These are phyloP conservation scores for Penicillium alfredii DNA, from an alignment of 495 filamentous ascomycete genomes.

Conservation along the genomic window DNA sequence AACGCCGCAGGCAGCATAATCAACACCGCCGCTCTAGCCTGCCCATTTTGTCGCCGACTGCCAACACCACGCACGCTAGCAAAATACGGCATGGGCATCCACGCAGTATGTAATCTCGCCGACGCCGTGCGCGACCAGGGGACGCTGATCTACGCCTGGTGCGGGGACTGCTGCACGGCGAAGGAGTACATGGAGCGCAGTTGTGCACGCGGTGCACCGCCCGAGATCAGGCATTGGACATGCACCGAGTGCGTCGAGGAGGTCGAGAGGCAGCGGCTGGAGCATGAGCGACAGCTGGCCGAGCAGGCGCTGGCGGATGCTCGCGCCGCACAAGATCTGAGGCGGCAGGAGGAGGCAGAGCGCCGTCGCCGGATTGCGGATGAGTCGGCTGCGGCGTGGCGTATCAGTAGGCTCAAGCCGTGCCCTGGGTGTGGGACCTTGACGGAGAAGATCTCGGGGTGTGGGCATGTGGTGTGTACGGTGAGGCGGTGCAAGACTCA, in stretches of 20 bases:
- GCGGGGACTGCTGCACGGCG: constrained; percentile 26
- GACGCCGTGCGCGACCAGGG: constrained; percentile 27
- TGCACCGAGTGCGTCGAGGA: constrained; percentile 23
- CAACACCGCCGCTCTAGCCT: constrained; percentile 35
- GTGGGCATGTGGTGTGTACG: constrained; percentile 32
- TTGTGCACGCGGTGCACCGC: constrained; percentile 27
- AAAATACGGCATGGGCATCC: constrained; percentile 17
- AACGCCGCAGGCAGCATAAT: constrained; percentile 26
- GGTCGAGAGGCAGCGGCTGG: not conserved
- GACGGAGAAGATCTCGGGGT: constrained; percentile 29
- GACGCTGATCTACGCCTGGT: constrained; percentile 40
- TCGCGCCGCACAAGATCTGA: not conserved
- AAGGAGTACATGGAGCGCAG: constrained; percentile 27
- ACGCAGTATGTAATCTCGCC: constrained; percentile 16
- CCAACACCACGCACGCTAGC: constrained; percentile 25
- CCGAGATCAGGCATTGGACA: constrained; percentile 20
- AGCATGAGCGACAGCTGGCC: not conserved
- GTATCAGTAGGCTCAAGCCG: constrained; percentile 9
- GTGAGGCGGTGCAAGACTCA: constrained; percentile 17
- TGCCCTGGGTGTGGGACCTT: constrained; percentile 29
- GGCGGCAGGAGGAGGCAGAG: not conserved
- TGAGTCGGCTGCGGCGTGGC: not conserved
- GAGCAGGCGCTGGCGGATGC: not conserved
- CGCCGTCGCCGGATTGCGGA: not conserved
- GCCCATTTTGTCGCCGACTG: constrained; percentile 38